Base-by-base conservation (phyloP, 345 rosid genomes). In the Chamaenerion angustifolium region DNA sequence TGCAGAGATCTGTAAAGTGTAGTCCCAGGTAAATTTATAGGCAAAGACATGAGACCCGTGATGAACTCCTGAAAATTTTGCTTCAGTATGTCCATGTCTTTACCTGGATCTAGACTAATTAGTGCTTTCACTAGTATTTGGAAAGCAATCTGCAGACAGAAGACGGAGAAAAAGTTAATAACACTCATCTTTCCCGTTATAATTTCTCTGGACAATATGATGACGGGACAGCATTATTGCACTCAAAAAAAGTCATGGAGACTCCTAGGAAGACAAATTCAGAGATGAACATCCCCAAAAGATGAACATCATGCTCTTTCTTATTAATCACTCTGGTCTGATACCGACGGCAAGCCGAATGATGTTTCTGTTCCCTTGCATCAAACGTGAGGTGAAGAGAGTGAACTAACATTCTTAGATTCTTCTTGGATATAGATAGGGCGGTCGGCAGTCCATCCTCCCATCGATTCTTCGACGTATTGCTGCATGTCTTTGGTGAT, bases 31-130 rank as follows among this genome's bases (percentile, higher is more conserved):
- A 92, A 21, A 51, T 85, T 84, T 17, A 92, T 8, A 16, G 99
- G 99, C 4, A 92, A 58, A 59, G 96, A 82, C 90, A 92, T 88
- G 52, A 92, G 95, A 19, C 99, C 99, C 12, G 68, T 62, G 56
- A 84, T 85, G 52, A 93, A 93, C 57, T 76, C 65, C 60, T 84
- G 90, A 59, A 88, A 93, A 45, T 82, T 83, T 74, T 73, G 62
- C 65, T 80, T 84, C 8, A 93, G 68, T 13, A 61, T 62, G 37
- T 78, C 81, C 73, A 92, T 78, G 54, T 88, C 93, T 43, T 67
- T 64, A 40, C 92, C 90, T 46, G 85, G 79, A 63, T 93, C 93
- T 77, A 88, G 66, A 62, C 86, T 88, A 61, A 93, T 82, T 86
- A 93, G 70, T 45, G 84, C 88, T 60, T 85, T 88, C 52, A 81